phyloP scores from a whole-genome alignment of 106 monocot species.

The Dioscorea dumetorum region DNA sequence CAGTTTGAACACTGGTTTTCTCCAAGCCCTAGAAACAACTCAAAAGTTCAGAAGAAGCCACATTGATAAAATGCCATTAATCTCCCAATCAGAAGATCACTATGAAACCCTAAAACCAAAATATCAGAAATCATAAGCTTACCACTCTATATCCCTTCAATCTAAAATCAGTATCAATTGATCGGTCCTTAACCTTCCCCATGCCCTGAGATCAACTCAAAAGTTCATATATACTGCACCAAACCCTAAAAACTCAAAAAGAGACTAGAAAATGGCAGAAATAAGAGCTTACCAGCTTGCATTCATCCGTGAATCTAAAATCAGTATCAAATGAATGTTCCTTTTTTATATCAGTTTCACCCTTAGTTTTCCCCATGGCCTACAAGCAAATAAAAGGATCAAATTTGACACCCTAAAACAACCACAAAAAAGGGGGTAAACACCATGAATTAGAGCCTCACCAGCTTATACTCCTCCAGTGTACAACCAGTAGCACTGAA shows the following conservation, averaged over 20 bases:
- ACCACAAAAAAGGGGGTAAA: neutral
- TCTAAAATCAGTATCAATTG: neutral
- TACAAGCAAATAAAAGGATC: neutral
- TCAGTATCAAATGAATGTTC: no score
- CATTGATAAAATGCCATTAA: no score
- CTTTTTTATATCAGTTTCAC: no score
- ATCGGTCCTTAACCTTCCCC: no score
- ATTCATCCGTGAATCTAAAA: no score
- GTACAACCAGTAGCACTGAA: neutral
- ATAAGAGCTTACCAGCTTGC: no score
- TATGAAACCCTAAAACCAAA: neutral
- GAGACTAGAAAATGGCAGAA: no score
- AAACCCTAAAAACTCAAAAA: no score
- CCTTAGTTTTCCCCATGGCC: slow-evolving; percentile 5
- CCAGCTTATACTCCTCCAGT: neutral
- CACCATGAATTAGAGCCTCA: neutral
- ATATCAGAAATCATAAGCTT: neutral
- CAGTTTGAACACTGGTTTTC: neutral
- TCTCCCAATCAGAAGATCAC: no score
- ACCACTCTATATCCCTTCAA: neutral
- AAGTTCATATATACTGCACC: no score
- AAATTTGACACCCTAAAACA: neutral
- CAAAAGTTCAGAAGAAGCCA: neutral
- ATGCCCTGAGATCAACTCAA: no score
- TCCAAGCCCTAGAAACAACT: slow-evolving; percentile 1